Conservation (phyloP, 2,329 filamentous ascomycete species). For the Arthrinium phaeospermum region DNA sequence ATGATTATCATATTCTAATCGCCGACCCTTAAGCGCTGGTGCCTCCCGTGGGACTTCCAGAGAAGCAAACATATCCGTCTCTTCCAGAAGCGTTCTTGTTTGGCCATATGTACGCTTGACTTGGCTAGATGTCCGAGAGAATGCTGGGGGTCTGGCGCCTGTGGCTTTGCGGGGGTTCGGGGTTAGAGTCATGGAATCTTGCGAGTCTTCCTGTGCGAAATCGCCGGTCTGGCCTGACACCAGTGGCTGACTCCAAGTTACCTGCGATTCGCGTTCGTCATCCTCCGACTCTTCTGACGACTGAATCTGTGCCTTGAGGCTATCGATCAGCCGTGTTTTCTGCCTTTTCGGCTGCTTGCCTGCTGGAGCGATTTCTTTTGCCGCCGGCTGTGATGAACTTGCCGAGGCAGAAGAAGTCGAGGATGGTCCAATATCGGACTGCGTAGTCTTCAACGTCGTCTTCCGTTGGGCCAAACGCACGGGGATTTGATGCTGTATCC, state of each 20-base stretch:
- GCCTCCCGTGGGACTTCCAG: constrained; percentile 34
- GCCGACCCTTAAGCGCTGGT: constrained; percentile 35
- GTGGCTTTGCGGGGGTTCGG: constrained; percentile 27
- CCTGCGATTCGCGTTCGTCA: constrained; percentile 27
- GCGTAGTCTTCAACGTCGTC: constrained; percentile 22
- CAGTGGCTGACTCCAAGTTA: constrained; percentile 27
- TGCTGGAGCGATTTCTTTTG: constrained; percentile 14
- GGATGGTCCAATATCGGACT: background rate
- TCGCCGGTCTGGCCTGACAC: constrained; percentile 30
- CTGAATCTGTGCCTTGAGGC: constrained; percentile 36
- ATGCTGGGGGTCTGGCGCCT: constrained; percentile 26
- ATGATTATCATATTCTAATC: constrained; percentile 37
- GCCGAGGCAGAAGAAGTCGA: constrained; percentile 19
- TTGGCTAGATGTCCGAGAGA: constrained; percentile 37
- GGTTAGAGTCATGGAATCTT: constrained; percentile 33
- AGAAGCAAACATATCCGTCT: constrained; percentile 35
- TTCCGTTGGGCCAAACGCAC: constrained; percentile 34
- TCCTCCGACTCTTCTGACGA: constrained; percentile 26
- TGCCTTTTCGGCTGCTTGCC: constrained; percentile 29
- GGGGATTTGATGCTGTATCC: constrained; percentile 34
- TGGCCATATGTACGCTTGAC: constrained; percentile 42
- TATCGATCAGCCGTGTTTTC: constrained; percentile 38
- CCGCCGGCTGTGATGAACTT: constrained; percentile 17
- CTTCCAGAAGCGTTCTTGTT: constrained; percentile 38
- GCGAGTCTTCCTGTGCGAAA: constrained; percentile 30